These are phyloP conservation scores for Stachybotrys chartarum DNA, from an alignment of 2,329 filamentous ascomycete genomes.

Conservation along the genomic window DNA sequence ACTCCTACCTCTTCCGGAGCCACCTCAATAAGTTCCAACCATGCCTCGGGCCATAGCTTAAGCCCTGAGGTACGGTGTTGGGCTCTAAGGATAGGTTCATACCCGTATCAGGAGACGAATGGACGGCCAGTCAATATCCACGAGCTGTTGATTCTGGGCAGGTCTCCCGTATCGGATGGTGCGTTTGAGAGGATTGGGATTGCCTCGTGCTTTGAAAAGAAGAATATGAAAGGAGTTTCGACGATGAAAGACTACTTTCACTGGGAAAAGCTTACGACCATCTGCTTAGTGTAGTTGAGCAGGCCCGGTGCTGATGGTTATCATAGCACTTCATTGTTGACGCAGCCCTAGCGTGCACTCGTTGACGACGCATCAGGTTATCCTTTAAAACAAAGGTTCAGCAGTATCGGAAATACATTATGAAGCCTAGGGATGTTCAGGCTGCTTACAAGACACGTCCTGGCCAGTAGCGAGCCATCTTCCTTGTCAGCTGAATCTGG, in stretches of 20 bases:
- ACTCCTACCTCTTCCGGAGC: too few relatives aligned
- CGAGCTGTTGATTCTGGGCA: neutral
- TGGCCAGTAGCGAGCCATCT: too few relatives aligned
- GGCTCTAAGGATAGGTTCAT: neutral
- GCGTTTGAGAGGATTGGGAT: neutral
- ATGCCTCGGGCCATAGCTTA: neutral
- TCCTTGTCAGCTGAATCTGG: too few relatives aligned
- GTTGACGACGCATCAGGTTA: too few relatives aligned
- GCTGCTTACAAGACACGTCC: too few relatives aligned
- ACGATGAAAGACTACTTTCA: neutral
- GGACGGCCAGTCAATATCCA: neutral
- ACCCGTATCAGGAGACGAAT: neutral
- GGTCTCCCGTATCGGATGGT: neutral
- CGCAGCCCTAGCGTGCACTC: too few relatives aligned
- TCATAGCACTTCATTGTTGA: too few relatives aligned
- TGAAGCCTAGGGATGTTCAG: too few relatives aligned
- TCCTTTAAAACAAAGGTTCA: too few relatives aligned
- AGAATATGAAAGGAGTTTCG: neutral
- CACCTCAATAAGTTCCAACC: neutral
- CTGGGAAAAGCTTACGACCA: neutral
- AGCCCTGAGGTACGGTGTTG: neutral
- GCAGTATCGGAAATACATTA: too few relatives aligned
- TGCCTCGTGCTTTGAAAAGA: neutral
- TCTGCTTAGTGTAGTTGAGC: constrained; percentile 1
- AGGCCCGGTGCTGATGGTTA: too few relatives aligned